Evolutionary conservation across 805 yeast species (phyloP).

Genomic region (Komagataella phaffii): DNA sequence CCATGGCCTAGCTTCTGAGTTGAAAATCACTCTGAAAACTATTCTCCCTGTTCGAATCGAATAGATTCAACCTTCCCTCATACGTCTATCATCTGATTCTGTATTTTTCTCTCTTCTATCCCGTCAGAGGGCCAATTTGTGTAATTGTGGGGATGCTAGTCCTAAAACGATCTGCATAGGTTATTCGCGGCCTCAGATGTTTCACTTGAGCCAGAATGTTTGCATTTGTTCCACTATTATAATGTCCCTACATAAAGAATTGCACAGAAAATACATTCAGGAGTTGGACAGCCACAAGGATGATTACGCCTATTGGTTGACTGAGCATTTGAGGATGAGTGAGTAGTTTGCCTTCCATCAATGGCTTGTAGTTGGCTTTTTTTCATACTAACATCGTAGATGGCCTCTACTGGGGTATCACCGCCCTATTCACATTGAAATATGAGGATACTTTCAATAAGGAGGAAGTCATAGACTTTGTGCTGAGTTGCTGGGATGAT

Average conservation of each 20-base stretch:
- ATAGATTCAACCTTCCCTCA: too few species aligned
- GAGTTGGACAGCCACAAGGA: slow-evolving; percentile 39
- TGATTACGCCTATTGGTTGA: slow-evolving; percentile 71
- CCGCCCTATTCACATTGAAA: slow-evolving; percentile 52
- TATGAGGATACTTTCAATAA: slow-evolving; percentile 43
- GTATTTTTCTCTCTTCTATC: too few species aligned
- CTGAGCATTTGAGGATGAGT: slow-evolving; percentile 77
- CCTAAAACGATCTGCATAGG: too few species aligned
- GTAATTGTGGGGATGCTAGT: too few species aligned
- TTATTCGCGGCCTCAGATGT: not conserved
- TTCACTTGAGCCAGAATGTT: not conserved
- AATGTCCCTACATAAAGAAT: slow-evolving; percentile 17
- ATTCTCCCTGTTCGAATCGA: too few species aligned
- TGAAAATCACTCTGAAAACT: too few species aligned
- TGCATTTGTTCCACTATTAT: not conserved
- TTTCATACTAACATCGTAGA: slow-evolving; percentile 14
- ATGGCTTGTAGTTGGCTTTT: not conserved
- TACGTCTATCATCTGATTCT: too few species aligned
- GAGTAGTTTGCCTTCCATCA: slow-evolving; percentile 1
- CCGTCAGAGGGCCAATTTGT: too few species aligned
- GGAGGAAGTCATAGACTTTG: slow-evolving; percentile 53
- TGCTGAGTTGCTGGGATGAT: slow-evolving; percentile 47
- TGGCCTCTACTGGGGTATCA: slow-evolving; percentile 93
- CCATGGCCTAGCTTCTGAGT: too few species aligned
- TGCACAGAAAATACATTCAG: slow-evolving; percentile 46